phyloP scores from a whole-genome alignment of 2,329 filamentous ascomycete species.

The Amauroascus niger region DNA sequence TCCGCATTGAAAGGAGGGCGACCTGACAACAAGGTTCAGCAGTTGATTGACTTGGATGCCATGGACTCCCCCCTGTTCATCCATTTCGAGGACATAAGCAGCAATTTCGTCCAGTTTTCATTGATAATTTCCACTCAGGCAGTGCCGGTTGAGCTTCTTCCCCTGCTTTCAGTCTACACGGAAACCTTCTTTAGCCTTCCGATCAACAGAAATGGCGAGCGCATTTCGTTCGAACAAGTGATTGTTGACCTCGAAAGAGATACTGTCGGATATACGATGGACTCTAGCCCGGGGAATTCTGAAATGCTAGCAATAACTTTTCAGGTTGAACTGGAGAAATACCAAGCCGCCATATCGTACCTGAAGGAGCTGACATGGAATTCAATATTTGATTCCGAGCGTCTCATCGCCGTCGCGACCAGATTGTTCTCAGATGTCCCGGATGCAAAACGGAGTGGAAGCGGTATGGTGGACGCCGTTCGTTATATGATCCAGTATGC shows the following conservation, averaged over 20 bases:
- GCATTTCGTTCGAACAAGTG: constrained; percentile 80
- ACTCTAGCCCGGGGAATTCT: constrained; percentile 55
- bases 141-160: constrained; percentile 72
- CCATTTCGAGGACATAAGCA: constrained; percentile 92
- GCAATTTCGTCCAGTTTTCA: constrained; percentile 80
- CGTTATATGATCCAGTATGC: constrained; percentile 71
- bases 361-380: constrained; percentile 78
- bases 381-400: constrained; percentile 70
- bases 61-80: constrained; percentile 67
- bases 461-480: constrained; percentile 50
- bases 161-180: constrained; percentile 71
- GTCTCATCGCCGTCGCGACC: constrained; percentile 54
- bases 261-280: constrained; percentile 73
- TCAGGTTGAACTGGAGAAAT: constrained; percentile 81
- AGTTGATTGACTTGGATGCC: constrained; percentile 60
- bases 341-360: constrained; percentile 71
- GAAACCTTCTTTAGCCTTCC: constrained; percentile 94
- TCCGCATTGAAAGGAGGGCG: constrained; percentile 61
- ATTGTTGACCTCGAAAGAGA: constrained; percentile 85
- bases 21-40: constrained; percentile 60
- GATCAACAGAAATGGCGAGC: constrained; percentile 63
- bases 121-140: constrained; percentile 69
- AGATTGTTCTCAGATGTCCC: constrained; percentile 88
- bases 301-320: constrained; percentile 76
- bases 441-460: constrained; percentile 77